These are phyloP conservation scores for Penicillium alfredii DNA, from an alignment of 495 filamentous ascomycete species.

Conservation along the genomic window DNA sequence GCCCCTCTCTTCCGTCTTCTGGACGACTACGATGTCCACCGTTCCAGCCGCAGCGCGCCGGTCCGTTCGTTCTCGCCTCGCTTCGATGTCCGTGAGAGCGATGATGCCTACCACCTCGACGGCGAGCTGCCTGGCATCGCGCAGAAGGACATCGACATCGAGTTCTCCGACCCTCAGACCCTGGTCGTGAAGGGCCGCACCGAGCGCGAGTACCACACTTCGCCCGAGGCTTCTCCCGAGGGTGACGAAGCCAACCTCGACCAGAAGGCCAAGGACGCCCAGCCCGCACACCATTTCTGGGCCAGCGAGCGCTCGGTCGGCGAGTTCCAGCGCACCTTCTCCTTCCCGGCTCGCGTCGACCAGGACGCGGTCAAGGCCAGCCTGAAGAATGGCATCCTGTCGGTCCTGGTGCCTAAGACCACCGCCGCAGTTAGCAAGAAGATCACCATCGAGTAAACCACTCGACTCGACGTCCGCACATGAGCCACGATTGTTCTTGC, in stretches of 20 bases:
- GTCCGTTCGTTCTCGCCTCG: slow-evolving; percentile 57
- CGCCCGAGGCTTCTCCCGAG: slow-evolving; percentile 50
- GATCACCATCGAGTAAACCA: slow-evolving; percentile 55
- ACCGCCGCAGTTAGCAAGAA: slow-evolving; percentile 45
- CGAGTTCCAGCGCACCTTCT: slow-evolving; percentile 77
- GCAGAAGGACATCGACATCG: slow-evolving; percentile 73
- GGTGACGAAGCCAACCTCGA: slow-evolving; percentile 23
- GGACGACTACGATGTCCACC: slow-evolving; percentile 42
- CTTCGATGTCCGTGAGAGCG: slow-evolving; percentile 76
- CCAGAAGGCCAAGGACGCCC: slow-evolving; percentile 4
- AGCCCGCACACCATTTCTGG: slow-evolving; percentile 61
- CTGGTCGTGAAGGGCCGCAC: slow-evolving; percentile 67
- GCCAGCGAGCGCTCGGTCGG: slow-evolving; percentile 76
- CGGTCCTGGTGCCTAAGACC: slow-evolving; percentile 75
- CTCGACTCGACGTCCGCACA: slow-evolving; percentile 1
- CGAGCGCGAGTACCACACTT: slow-evolving; percentile 37
- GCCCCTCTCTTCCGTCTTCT: slow-evolving; percentile 42
- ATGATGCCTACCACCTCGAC: slow-evolving; percentile 71
- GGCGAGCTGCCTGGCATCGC: slow-evolving; percentile 84
- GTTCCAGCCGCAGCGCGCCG: slow-evolving; percentile 19
- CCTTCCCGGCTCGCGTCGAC: slow-evolving; percentile 70
- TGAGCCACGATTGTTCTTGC: neutral
- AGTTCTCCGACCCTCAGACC: slow-evolving; percentile 78
- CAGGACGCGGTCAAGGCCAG: slow-evolving; percentile 72
- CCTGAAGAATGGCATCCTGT: slow-evolving; percentile 74